phyloP scores from a whole-genome alignment of 2,329 filamentous ascomycete genomes.

The Trichophyton rubrum region DNA sequence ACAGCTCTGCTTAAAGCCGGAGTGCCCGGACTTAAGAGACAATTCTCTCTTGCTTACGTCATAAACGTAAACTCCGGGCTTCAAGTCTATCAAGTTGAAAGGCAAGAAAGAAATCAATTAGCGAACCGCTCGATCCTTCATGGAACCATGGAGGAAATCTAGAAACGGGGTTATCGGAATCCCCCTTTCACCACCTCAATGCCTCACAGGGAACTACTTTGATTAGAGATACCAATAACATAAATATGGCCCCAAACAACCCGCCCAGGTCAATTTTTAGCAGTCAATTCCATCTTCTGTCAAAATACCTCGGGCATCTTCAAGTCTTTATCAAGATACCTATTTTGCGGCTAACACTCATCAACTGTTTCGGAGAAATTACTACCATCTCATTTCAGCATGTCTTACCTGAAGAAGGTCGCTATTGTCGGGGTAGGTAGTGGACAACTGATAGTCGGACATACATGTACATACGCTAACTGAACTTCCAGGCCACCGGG shows the following conservation, averaged over 20 bases:
- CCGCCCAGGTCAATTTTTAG: neutral
- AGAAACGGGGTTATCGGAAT: neutral
- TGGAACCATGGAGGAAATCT: neutral
- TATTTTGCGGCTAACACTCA: neutral
- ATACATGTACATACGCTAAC: neutral
- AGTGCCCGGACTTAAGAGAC: neutral
- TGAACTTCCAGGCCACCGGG: constrained; percentile 22
- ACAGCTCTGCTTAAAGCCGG: neutral
- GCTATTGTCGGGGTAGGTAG: constrained; percentile 1
- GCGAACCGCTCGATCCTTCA: neutral
- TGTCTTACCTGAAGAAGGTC: neutral
- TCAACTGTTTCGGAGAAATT: neutral
- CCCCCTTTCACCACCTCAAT: neutral
- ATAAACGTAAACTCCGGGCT: neutral
- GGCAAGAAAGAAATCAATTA: neutral
- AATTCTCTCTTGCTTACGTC: neutral
- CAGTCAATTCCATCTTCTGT: neutral
- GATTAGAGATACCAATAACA: neutral
- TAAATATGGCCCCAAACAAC: neutral
- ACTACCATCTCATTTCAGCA: neutral
- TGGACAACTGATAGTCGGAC: neutral
- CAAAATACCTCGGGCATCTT: neutral
- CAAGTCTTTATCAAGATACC: neutral
- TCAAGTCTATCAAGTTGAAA: too few species aligned
- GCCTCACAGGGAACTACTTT: neutral